Base-by-base conservation (phyloP, 768 basidiomycete genomes). In the Suillus luteus region DNA sequence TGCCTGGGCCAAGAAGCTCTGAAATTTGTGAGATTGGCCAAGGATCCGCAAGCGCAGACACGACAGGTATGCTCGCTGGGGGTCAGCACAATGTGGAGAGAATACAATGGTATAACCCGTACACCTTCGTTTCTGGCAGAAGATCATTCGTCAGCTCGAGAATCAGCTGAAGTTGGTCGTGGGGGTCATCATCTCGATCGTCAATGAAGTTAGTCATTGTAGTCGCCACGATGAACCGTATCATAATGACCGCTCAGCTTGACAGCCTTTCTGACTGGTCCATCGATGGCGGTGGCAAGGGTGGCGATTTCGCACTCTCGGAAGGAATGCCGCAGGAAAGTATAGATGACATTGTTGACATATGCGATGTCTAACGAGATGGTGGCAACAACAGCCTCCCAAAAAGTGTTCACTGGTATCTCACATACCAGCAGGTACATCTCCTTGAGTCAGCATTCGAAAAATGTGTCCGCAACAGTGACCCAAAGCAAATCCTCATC, bases 401-500 rank as follows among this genome's bases (percentile, higher is more conserved):
- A 11, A 5, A 12, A 24, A 24, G 12, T 24, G 46, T 2, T 48
- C 11, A 48, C 22, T 48, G 46, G 46, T 48, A 48, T 48, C 22
- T 48, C 46, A 12, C 22, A 48, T 12, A 48, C 46, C 22, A 48
- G 46, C 22, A 2, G 46, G 22, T 10, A 11, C 46, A 48, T 48
- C 22, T 48, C 46, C 12, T 27, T 14, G 5, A 40, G 17, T 54
- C 31, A 35, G 17, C 5, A n/a, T 22, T 14, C 17, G n/a, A 55
- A 55, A 33, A 35, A 55, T 19, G 54, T n/a, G 12, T 55, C 33
- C 33, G 12, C 54, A 35, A 55, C 15, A 55, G 54, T 55, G 35
- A 55, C n/a, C 54, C 54, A 55, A 55, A 33, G 54, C 33, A 55
- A 35, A n/a, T n/a, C 52, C 19, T 54, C 52, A 54, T 54, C 52